These are phyloP conservation scores for Pichia sp. DNA, from an alignment of 1,139 yeast genomes.

Conservation along the genomic window DNA sequence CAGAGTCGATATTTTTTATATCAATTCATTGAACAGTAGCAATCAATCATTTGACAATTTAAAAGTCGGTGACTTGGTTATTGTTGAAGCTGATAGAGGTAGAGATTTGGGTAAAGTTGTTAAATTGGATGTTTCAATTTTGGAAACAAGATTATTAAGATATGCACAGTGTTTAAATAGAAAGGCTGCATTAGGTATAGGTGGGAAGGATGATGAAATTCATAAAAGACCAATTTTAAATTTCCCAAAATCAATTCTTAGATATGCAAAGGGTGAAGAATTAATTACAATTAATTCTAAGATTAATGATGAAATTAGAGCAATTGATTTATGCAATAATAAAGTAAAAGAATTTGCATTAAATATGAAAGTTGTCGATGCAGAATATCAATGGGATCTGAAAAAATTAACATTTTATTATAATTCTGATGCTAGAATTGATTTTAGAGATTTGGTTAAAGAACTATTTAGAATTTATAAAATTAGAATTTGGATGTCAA, in stretches of 20 bases:
- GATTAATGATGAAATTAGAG: constrained; percentile 65
- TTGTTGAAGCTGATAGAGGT: constrained; percentile 98
- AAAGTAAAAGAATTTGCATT: constrained; percentile 44
- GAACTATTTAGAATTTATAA: constrained; percentile 90
- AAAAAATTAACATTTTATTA: constrained; percentile 90
- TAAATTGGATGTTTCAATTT: constrained; percentile 58
- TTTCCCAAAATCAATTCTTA: constrained; percentile 69
- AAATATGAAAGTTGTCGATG: constrained; percentile 37
- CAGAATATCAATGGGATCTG: constrained; percentile 94
- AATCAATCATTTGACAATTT: constrained; percentile 44
- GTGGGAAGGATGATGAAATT: constrained; percentile 22
- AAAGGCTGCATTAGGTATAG: constrained; percentile 42
- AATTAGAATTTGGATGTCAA: constrained; percentile 94
- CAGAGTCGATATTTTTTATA: constrained; percentile 73
- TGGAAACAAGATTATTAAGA: constrained; percentile 50
- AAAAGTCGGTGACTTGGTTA: constrained; percentile 69
- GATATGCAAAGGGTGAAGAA: constrained; percentile 61
- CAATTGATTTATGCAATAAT: constrained; percentile 54
- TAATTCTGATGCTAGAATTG: constrained; percentile 71
- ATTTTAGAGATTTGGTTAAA: constrained; percentile 85
- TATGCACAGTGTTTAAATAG: constrained; percentile 52
- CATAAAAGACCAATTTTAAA: constrained; percentile 40
- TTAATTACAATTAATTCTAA: constrained; percentile 53
- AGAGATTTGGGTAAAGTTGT: constrained; percentile 80
- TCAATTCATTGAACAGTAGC: constrained; percentile 31